phyloP scores from a whole-genome alignment of 2,329 filamentous ascomycete genomes.

The Aureobasidium uvarum region DNA sequence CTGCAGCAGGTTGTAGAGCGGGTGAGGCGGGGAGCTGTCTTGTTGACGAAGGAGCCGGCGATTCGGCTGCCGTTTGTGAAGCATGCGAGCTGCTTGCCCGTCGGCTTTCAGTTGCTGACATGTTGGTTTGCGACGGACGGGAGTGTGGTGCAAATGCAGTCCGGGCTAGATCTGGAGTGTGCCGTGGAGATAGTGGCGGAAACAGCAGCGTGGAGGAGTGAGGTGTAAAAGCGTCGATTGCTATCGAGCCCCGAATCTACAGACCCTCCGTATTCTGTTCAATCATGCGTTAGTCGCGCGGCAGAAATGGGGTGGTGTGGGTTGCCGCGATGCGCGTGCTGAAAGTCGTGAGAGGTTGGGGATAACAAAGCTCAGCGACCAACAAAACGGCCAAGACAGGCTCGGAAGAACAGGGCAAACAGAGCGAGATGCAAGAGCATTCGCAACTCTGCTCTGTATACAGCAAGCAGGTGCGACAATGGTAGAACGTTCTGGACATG shows the following conservation, averaged over 20 bases:
- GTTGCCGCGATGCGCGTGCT: constrained; percentile 11
- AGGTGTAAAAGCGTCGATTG: constrained; percentile 71
- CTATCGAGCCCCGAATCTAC: constrained; percentile 59
- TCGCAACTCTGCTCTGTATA: neutral
- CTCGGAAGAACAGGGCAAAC: constrained; percentile 8
- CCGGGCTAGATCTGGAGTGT: constrained; percentile 6
- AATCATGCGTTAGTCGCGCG: constrained; percentile 15
- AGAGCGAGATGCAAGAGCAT: neutral
- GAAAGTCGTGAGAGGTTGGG: constrained; percentile 19
- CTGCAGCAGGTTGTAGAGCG: constrained; percentile 18
- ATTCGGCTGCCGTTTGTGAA: constrained; percentile 4
- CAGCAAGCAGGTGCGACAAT: neutral
- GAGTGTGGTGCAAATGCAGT: neutral
- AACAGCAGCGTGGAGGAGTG: constrained; percentile 42
- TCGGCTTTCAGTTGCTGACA: constrained; percentile 27
- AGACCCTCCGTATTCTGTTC: constrained; percentile 10
- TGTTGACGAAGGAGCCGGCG: neutral
- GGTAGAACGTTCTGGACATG: constrained; percentile 5
- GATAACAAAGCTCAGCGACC: constrained; percentile 16
- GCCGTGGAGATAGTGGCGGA: constrained; percentile 19
- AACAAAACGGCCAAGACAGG: constrained; percentile 17
- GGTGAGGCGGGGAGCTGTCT: constrained; percentile 15
- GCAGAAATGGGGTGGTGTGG: neutral
- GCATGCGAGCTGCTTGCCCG: constrained; percentile 26
- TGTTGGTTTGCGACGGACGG: constrained; percentile 20